A percentile compares a stretch with the other conserved stretches of the same genome.
Evolutionary conservation across 331 rosid genomes (phyloP).

Genomic region (Arachis monticola): DNA sequence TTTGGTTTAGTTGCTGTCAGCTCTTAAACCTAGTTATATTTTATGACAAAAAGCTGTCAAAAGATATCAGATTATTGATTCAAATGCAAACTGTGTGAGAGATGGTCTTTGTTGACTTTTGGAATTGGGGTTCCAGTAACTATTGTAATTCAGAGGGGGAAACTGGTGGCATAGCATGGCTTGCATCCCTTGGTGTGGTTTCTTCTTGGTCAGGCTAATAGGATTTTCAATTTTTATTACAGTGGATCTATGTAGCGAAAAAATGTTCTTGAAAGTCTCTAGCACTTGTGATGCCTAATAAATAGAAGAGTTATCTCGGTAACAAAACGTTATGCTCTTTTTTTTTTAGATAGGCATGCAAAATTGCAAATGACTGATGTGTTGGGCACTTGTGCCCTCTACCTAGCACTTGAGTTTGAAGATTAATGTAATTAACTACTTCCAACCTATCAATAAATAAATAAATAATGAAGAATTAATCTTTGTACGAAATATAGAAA

Average conservation of each 20-base stretch:
- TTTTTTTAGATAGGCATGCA: not conserved
- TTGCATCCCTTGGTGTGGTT: not conserved
- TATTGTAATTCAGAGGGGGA: not conserved
- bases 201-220: not conserved
- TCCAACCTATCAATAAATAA: no score
- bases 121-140: not conserved
- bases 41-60: slow-evolving; percentile 17
- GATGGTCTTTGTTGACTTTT: not conserved
- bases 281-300: not conserved
- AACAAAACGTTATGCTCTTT: not conserved
- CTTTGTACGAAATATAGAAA: no score
- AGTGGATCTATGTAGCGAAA: not conserved
- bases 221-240: not conserved
- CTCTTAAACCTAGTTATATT: not conserved
- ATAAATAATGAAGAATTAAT: no score
- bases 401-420: no score
- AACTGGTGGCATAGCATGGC: not conserved
- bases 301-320: not conserved
- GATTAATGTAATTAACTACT: no score
- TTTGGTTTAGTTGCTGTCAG: slow-evolving; percentile 11
- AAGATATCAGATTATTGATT: slow-evolving; percentile 19
- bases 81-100: not conserved
- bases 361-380: no score
- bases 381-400: no score
- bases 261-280: not conserved